These are phyloP conservation scores for Syzygium jambos DNA, from an alignment of 345 rosid genomes.

Conservation along the genomic window DNA sequence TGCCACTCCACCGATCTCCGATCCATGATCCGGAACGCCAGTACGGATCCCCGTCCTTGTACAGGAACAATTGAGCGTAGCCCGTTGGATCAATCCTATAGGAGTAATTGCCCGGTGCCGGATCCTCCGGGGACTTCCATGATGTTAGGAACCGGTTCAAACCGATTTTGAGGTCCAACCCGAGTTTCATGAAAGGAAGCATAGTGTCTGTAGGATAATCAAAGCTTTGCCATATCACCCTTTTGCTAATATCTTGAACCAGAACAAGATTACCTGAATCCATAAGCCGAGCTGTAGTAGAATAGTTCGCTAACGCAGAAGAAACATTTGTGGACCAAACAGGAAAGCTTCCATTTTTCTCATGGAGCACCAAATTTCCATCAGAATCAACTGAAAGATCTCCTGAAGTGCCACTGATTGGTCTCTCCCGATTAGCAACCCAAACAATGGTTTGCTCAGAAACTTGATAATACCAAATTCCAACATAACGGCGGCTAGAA, in stretches of 20 bases:
- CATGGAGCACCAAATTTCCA: slow-evolving; percentile 8
- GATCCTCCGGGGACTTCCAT: slow-evolving; percentile 19
- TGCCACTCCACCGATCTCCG: slow-evolving; percentile 59
- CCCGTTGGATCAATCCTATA: slow-evolving; percentile 15
- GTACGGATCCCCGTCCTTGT: slow-evolving; percentile 14
- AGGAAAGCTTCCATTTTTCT: background rate
- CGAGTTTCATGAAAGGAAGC: slow-evolving; percentile 12
- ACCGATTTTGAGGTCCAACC: slow-evolving; percentile 12
- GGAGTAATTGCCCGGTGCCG: slow-evolving; percentile 6
- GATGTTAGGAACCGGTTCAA: slow-evolving; percentile 4
- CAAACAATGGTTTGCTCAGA: slow-evolving; percentile 44
- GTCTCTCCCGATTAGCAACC: slow-evolving; percentile 71
- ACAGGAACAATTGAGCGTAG: slow-evolving; percentile 27
- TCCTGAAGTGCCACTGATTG: slow-evolving; percentile 35
- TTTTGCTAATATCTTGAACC: background rate
- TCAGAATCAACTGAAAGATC: slow-evolving; percentile 1
- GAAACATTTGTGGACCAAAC: slow-evolving; percentile 12
- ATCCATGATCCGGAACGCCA: slow-evolving; percentile 78
- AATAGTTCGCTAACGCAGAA: background rate
- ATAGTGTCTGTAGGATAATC: slow-evolving; percentile 58
- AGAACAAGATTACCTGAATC: slow-evolving; percentile 21
- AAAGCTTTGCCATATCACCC: slow-evolving; percentile 61
- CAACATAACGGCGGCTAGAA: slow-evolving; percentile 52
- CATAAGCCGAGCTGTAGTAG: slow-evolving; percentile 6
- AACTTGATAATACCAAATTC: slow-evolving; percentile 62